These are phyloP conservation scores for Euphorbia celastroides DNA, from an alignment of 441 rosid genomes.

Conservation along the genomic window DNA sequence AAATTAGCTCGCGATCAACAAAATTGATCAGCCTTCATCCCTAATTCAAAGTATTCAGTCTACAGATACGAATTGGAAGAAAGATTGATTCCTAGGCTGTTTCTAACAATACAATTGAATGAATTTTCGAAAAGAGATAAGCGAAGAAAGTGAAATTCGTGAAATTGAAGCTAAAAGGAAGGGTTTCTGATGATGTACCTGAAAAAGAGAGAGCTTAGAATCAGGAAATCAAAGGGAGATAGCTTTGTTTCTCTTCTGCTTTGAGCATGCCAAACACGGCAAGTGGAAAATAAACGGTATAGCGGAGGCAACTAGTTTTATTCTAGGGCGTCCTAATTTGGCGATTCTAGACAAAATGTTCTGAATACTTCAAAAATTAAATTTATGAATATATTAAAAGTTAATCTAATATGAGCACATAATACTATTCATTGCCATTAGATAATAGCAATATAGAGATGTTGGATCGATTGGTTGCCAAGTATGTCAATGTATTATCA, in stretches of 20 bases:
- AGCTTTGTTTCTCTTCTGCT: neutral
- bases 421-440: too few species aligned
- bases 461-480: too few species aligned
- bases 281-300: neutral
- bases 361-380: too few species aligned
- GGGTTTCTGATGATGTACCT: neutral
- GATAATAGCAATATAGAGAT: too few species aligned
- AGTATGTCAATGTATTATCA: too few species aligned
- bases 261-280: neutral
- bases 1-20: neutral
- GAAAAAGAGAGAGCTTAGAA: neutral
- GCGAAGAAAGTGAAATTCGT: neutral
- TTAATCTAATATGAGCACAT: too few species aligned
- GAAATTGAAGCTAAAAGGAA: neutral
- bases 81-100: neutral
- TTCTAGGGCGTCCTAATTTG: too few species aligned
- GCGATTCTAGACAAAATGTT: too few species aligned
- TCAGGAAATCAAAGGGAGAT: constrained; percentile 4
- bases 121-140: neutral
- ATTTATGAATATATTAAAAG: too few species aligned
- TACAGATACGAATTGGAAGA: neutral
- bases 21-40: constrained; percentile 1
- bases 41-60: neutral
- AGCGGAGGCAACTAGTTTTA: too few species aligned
- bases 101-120: neutral